Percentiles rank a stretch among this genome's conserved stretches.
These are phyloP conservation scores for Schizophyllum amplum DNA, from an alignment of 1,284 basidiomycete species.

Conservation along the genomic window DNA sequence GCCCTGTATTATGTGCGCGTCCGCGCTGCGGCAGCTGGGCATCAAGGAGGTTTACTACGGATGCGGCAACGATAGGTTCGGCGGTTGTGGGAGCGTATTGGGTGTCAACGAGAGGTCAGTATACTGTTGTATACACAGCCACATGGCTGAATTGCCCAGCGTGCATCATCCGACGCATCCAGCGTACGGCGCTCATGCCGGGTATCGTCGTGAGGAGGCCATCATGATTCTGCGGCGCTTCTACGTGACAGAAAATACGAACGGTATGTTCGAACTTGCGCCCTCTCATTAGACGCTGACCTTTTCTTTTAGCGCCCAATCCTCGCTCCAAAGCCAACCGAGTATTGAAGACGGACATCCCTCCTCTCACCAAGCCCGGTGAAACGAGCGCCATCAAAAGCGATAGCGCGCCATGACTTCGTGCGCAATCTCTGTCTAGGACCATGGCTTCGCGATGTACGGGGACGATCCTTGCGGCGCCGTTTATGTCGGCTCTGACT, in stretches of 20 bases:
- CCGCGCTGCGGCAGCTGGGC: constrained; percentile 88
- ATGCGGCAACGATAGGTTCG: constrained; percentile 94
- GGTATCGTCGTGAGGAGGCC: constrained; percentile 86
- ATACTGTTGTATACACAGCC: background rate
- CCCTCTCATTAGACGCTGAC: constrained; percentile 5
- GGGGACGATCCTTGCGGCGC: no score
- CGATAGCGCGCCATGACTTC: background rate
- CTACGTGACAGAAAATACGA: constrained; percentile 92
- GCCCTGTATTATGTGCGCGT: constrained; percentile 99
- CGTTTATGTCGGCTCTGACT: no score
- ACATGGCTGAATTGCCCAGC: constrained; percentile 25
- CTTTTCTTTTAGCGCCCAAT: constrained; percentile 50
- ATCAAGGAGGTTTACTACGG: constrained; percentile 91
- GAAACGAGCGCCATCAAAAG: background rate
- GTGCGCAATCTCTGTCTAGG: background rate
- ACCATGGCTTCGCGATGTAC: no score
- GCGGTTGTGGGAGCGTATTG: constrained; percentile 93
- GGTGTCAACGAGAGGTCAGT: constrained; percentile 75
- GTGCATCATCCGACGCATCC: constrained; percentile 64
- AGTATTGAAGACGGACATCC: constrained; percentile 68
- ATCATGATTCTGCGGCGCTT: constrained; percentile 93
- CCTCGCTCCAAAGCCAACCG: constrained; percentile 71
- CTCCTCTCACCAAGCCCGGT: constrained; percentile 8
- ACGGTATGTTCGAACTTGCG: constrained; percentile 48
- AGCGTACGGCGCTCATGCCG: constrained; percentile 72